These are phyloP conservation scores for Hysterium pulicare DNA, from an alignment of 2,329 filamentous ascomycete genomes.

Conservation along the genomic window DNA sequence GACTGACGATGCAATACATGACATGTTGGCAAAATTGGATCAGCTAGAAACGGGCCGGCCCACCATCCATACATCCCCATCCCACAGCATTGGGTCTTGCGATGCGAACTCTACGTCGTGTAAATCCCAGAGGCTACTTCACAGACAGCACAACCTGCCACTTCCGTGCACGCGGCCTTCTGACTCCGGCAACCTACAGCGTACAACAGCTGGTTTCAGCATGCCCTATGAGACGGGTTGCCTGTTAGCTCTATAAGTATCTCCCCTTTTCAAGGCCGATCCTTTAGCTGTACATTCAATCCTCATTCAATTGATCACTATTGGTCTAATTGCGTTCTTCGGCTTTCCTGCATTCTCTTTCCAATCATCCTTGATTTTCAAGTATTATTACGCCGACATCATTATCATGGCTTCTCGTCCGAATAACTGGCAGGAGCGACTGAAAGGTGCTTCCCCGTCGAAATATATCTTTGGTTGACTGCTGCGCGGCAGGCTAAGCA, in stretches of 20 bases:
- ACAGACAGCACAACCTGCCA: constrained; percentile 3
- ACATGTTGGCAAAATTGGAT: constrained; percentile 1
- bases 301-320: background rate
- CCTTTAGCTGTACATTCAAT: background rate
- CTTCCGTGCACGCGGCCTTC: constrained; percentile 3
- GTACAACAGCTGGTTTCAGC: constrained; percentile 5
- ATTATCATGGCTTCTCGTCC: constrained; percentile 9
- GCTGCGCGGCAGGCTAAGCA: constrained; percentile 4
- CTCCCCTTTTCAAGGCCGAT: background rate
- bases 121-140: constrained; percentile 1
- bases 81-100: background rate
- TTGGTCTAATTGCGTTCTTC: background rate
- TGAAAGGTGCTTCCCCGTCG: constrained; percentile 20
- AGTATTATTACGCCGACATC: constrained; percentile 16
- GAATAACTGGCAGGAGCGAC: constrained; percentile 16
- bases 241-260: constrained; percentile 5
- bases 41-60: constrained; percentile 4
- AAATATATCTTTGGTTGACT: background rate
- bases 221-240: background rate
- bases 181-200: constrained; percentile 3
- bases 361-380: background rate
- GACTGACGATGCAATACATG: background rate
- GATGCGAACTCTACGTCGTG: constrained; percentile 3
- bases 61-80: background rate
- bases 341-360: background rate